Base-by-base conservation (phyloP, 148 eudicot genomes). In the Cornus controversa region DNA sequence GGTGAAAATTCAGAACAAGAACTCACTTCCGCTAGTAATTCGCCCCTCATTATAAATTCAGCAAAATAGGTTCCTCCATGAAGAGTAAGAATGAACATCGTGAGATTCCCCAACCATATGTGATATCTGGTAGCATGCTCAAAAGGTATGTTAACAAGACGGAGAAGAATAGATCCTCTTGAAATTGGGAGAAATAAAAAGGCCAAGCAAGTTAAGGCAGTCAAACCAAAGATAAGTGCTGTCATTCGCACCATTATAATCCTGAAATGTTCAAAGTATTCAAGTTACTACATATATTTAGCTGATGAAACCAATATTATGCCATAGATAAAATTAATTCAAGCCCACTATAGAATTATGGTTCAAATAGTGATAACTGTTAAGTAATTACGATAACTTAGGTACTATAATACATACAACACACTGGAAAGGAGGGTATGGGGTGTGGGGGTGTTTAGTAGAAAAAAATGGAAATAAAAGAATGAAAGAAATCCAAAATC, bases 81-180 rank as follows among this genome's bases (percentile, higher is more conserved):
- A 79, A 88, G 83, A 71, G 90, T 87, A 76, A 92, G 90, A 42
- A 92, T 58, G 22, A 66, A 14, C 91, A 90, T 86, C 13, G 91
- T 90, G 26, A 91, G 83, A 82, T 91, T 91, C 58, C 95, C 95
- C 80, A 91, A 82, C 95, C 95, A 91, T 22, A 91, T 89, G 75
- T 91, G 95, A 76, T 91, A 91, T 76, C 89, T 82, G 16, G 86
- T 83, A 37, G 91, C 92, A 79, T 87, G 90, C 83, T 91, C 95
- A 78, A 87, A 91, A 24, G 95, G 92, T 67, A 91, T 87, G 66
- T 87, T 81, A 71, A 89, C 70, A 54, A 87, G 81, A 5, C 89
- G 90, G 18, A 91, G 90, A 58, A 91, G 89, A 67, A 88, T 68
- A 2, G 95, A 91, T 37, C 95, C 95, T 53, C 95, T 83, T 25